Evolutionary conservation across 2,329 filamentous ascomycete genomes (phyloP).

Genomic region (Amesomyces nigricolor): DNA sequence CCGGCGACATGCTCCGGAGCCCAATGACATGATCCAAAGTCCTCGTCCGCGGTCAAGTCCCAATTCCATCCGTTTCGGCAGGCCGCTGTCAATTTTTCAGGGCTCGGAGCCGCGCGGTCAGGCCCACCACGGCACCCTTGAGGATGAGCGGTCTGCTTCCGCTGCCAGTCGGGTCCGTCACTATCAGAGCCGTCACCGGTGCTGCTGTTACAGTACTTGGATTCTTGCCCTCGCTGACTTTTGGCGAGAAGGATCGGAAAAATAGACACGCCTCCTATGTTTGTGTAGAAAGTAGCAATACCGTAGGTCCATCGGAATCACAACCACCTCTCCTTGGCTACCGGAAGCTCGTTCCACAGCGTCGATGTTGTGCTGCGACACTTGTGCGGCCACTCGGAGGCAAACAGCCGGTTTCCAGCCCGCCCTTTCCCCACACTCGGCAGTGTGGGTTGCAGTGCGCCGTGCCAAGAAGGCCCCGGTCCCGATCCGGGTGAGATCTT

Average conservation of each 20-base stretch:
- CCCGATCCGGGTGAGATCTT: too few species aligned
- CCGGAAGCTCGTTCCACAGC: background rate
- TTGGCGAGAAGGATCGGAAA: background rate
- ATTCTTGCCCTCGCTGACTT: too few species aligned
- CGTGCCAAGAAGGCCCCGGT: background rate
- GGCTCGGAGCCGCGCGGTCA: background rate
- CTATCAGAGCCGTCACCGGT: too few species aligned
- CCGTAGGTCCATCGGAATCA: too few species aligned
- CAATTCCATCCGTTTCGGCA: background rate
- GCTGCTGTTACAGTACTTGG: too few species aligned
- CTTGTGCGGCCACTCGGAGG: background rate
- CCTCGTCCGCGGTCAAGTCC: background rate
- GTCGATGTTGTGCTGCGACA: background rate
- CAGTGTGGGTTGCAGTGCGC: background rate
- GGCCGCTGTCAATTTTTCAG: too few species aligned
- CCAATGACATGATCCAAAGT: slow-evolving; percentile 1
- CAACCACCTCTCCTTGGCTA: too few species aligned
- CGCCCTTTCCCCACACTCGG: background rate
- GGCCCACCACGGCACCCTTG: background rate
- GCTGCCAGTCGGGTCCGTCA: too few species aligned
- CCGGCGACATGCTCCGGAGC: background rate
- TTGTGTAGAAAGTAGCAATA: too few species aligned
- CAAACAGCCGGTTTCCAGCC: too few species aligned
- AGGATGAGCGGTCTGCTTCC: too few species aligned
- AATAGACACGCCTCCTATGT: too few species aligned